Conservation (phyloP, 106 monocot species). For the Vanilla planifolia region DNA sequence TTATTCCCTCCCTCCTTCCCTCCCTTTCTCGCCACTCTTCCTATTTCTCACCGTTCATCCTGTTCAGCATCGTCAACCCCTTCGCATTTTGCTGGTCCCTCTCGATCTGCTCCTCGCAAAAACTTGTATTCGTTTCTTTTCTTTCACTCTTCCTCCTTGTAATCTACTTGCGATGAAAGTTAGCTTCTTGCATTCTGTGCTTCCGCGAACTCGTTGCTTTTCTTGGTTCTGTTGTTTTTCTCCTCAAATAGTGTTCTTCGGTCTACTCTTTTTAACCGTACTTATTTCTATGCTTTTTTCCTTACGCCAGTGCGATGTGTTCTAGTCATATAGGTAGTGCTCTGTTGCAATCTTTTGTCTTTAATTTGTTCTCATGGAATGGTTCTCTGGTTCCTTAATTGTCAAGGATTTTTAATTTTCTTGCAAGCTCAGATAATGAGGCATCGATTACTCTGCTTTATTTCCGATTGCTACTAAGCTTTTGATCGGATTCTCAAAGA, state of each 20-base stretch:
- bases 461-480: background rate
- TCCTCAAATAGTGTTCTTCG: too few relatives aligned
- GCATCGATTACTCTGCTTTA: background rate
- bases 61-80: background rate
- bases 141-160: background rate
- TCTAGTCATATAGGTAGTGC: too few relatives aligned
- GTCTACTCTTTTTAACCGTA: too few relatives aligned
- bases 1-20: background rate
- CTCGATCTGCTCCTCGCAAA: background rate
- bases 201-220: background rate
- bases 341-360: background rate
- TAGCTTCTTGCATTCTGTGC: background rate
- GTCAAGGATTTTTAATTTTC: background rate
- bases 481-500: background rate
- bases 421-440: background rate
- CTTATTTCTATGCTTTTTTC: too few relatives aligned
- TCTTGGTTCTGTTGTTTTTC: too few relatives aligned
- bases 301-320: too few relatives aligned
- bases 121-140: background rate
- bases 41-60: too few relatives aligned
- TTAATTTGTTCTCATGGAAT: constrained; percentile 3
- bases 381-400: constrained; percentile 5
- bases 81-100: background rate
- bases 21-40: constrained; percentile 7
- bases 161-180: too few relatives aligned